These are phyloP conservation scores for Simplicillium sp. DNA, from an alignment of 2,329 filamentous ascomycete genomes.

Conservation along the genomic window DNA sequence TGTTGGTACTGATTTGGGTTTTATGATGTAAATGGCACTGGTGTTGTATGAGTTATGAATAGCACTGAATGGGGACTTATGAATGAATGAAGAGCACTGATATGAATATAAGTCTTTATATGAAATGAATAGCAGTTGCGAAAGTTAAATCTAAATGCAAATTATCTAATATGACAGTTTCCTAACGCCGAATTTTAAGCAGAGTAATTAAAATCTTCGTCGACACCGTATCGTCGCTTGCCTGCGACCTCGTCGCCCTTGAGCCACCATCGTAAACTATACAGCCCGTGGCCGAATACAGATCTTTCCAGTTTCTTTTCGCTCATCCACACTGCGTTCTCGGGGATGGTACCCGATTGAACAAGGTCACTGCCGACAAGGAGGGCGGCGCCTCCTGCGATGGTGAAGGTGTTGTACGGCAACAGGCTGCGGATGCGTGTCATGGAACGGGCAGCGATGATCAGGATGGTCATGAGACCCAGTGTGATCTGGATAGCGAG, in stretches of 20 bases:
- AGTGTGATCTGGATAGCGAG: conserved; percentile 18
- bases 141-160: no score
- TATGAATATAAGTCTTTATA: no score
- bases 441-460: conserved; percentile 12
- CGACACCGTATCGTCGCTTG: conserved; percentile 17
- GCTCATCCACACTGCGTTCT: conserved; percentile 16
- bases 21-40: not conserved
- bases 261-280: conserved; percentile 39
- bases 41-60: no score
- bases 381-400: conserved; percentile 16
- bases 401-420: conserved; percentile 18
- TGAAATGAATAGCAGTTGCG: no score
- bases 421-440: conserved; percentile 14
- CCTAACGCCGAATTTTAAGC: no score
- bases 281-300: conserved; percentile 1
- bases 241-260: not conserved
- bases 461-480: conserved; percentile 16
- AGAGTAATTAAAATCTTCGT: conserved; percentile 1
- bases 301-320: conserved; percentile 10
- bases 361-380: conserved; percentile 16
- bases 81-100: no score
- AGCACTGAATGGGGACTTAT: no score
- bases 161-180: no score
- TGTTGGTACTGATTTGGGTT: not conserved
- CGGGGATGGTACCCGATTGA: conserved; percentile 10